Percentiles rank a stretch among this genome's conserved stretches.
Conservation (phyloP, 305 asterid genomes). For the Solanum hybrid region DNA sequence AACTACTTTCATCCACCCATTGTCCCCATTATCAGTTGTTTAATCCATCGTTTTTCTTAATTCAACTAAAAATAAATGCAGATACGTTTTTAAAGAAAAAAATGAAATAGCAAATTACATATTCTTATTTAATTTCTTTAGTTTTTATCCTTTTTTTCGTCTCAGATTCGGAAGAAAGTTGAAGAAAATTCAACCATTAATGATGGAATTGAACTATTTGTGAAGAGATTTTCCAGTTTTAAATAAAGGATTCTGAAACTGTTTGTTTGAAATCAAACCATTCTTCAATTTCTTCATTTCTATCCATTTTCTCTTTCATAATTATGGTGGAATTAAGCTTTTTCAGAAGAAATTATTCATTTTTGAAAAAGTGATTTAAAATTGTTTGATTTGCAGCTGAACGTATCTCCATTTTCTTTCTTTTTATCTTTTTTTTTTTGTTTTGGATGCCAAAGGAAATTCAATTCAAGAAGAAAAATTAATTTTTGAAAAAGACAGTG, state of each 20-base stretch:
- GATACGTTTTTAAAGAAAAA: no score
- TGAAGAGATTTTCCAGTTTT: no score
- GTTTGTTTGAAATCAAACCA: background rate
- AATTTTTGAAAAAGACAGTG: background rate
- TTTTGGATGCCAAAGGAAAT: background rate
- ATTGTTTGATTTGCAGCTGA: background rate
- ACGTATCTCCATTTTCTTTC: background rate
- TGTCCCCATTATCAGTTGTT: background rate
- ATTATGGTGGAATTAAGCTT: background rate
- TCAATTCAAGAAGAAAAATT: background rate
- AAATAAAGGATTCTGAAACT: no score
- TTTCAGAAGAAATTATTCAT: background rate
- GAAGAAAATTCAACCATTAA: background rate
- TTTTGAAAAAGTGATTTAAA: no score
- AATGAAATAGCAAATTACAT: background rate
- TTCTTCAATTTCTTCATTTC: background rate
- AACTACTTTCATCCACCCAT: background rate
- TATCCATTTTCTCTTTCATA: background rate
- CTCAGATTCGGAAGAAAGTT: background rate
- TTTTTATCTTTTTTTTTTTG: no score
- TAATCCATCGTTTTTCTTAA: background rate
- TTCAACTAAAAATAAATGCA: background rate
- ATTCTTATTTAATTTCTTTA: background rate
- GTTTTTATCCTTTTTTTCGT: background rate
- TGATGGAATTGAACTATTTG: background rate